phyloP scores from a whole-genome alignment of 495 filamentous ascomycete species.

The Polyplosphaeria fusca region DNA sequence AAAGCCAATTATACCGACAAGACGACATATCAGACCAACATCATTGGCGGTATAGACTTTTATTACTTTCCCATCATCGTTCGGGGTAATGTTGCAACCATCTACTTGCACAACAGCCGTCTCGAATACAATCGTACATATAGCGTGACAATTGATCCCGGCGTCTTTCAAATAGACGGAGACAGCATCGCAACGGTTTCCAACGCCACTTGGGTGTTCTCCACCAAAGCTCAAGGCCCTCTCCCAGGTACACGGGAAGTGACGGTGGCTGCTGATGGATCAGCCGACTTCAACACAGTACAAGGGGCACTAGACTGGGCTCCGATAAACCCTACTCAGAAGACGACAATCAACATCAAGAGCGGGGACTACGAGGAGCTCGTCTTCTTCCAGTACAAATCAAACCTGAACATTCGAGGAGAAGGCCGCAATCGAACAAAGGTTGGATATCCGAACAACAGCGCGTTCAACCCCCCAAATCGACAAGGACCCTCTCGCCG shows the following conservation, averaged over 20 bases:
- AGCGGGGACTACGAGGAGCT: slow-evolving; percentile 19
- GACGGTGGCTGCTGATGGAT: slow-evolving; percentile 9
- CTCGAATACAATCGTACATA: too few species aligned
- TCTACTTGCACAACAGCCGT: too few species aligned
- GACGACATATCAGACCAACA: too few species aligned
- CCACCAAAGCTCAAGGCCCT: not conserved
- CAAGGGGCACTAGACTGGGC: slow-evolving; percentile 12
- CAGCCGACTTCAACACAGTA: slow-evolving; percentile 15
- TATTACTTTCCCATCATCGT: too few species aligned
- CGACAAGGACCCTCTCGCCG: slow-evolving; percentile 9
- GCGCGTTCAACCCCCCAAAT: slow-evolving; percentile 19
- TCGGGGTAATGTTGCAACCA: too few species aligned
- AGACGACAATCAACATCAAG: slow-evolving; percentile 11
- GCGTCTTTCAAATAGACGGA: too few species aligned
- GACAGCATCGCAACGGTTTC: too few species aligned
- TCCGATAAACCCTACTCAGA: not conserved
- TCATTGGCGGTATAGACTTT: too few species aligned
- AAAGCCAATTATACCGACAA: too few species aligned
- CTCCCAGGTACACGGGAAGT: not conserved
- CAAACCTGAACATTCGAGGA: slow-evolving; percentile 11
- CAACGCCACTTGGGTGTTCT: too few species aligned
- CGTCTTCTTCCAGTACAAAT: slow-evolving; percentile 10
- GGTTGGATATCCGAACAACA: slow-evolving; percentile 20
- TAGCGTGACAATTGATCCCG: too few species aligned
- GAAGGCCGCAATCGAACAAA: slow-evolving; percentile 1